Percentiles rank a stretch among this genome's conserved stretches.
These are phyloP conservation scores for Neurospora sp. DNA, from an alignment of 2,329 filamentous ascomycete species.

Conservation along the genomic window DNA sequence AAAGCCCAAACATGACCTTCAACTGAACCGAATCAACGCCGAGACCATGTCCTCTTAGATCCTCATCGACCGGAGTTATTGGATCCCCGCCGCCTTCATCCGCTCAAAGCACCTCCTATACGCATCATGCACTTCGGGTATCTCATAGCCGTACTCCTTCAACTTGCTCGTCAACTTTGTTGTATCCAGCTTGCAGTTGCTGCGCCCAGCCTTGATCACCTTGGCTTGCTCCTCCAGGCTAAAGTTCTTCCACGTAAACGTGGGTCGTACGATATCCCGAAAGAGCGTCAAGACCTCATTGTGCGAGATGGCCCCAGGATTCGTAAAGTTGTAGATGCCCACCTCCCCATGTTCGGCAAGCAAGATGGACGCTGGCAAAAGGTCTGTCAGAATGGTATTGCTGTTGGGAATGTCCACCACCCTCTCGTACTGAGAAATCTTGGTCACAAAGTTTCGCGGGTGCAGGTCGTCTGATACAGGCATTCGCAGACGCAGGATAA, in stretches of 20 bases:
- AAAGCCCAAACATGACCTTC: neutral
- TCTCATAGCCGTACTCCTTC: constrained; percentile 45
- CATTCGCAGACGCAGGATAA: constrained; percentile 60
- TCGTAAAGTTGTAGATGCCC: constrained; percentile 62
- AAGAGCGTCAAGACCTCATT: constrained; percentile 57
- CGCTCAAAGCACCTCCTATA: constrained; percentile 54
- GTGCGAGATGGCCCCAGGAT: constrained; percentile 61
- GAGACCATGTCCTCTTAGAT: neutral
- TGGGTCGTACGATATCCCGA: constrained; percentile 51
- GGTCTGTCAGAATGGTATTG: constrained; percentile 55
- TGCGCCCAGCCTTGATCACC: constrained; percentile 57
- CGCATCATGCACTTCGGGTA: constrained; percentile 53
- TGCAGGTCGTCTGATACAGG: constrained; percentile 60
- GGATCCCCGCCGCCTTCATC: constrained; percentile 47
- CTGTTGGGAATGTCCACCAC: constrained; percentile 61
- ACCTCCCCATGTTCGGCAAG: constrained; percentile 52
- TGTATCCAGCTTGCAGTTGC: constrained; percentile 56
- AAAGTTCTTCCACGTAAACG: constrained; percentile 56
- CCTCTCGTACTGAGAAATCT: constrained; percentile 54
- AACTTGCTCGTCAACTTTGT: constrained; percentile 52
- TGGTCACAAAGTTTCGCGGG: constrained; percentile 58
- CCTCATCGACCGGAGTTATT: constrained; percentile 24
- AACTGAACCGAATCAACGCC: neutral
- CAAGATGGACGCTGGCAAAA: constrained; percentile 51
- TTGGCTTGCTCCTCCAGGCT: constrained; percentile 55